Evolutionary conservation across 2,329 filamentous ascomycete genomes (phyloP), one percentile per base, ranked within the genome.

Genomic region (Atkinsonella texensis): DNA sequence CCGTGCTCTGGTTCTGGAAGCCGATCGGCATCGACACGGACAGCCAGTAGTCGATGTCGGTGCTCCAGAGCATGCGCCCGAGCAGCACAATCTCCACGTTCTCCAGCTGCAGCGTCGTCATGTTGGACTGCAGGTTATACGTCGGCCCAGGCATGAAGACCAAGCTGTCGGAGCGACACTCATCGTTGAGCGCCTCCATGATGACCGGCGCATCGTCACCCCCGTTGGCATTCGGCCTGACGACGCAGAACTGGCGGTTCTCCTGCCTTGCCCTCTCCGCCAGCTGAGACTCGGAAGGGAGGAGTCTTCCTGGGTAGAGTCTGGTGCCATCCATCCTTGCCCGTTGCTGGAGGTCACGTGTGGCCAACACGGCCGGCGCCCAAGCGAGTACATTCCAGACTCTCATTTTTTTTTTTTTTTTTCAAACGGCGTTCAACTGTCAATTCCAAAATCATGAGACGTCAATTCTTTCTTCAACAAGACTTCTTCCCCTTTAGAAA

Each of bases 1-100:
- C 76, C 0, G 74, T 74, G 13, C 70, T 74, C 54, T 78, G 75
- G 55, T 80, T 77, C 59, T 80, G 76, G 58, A 75, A 79, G 4
- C 71, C 73, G 8, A 79, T 66, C 0, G 71, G 67, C 54, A 79
- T 67, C 6, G 73, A 75, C 39, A 75, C 65, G 10, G 66, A 66
- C 1, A 75, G 68, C 76, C 76, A 80, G 61, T 79, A 79, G 7
- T 65, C 54, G 9, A 78, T 71, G 53, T 76, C 66, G 1, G 65
- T 64, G 48, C 66, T 68, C 69, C 73, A 75, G 18, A 67, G 60
- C 28, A 70, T 54, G 43, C 59, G 59, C 7, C 68, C 68, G 41
- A 59, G 59, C 44, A 65, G 73, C 49, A 78, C 70, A 15, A 77
- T 76, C 42, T 70, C 66, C 31, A 71, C 65, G 41, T 69, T 56